phyloP scores from a whole-genome alignment of 768 basidiomycete genomes.

The Agaricus blazei region DNA sequence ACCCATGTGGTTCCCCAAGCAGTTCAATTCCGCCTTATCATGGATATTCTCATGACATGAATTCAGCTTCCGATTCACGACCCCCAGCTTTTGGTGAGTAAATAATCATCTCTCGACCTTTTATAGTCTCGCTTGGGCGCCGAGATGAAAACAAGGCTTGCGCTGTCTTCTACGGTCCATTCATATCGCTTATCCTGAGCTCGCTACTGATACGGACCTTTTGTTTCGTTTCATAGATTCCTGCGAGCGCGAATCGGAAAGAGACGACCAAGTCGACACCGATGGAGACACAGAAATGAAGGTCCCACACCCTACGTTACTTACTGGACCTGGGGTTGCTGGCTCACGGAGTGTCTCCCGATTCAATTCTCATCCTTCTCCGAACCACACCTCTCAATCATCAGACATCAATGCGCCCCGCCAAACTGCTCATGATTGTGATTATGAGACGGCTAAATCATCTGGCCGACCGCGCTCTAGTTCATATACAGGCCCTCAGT shows the following conservation, averaged over 20 bases:
- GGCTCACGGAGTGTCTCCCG: neutral
- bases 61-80: neutral
- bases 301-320: neutral
- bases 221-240: neutral
- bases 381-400: neutral
- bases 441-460: neutral
- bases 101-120: neutral
- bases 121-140: neutral
- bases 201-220: neutral
- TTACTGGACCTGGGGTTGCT: constrained; percentile 5
- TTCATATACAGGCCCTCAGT: neutral
- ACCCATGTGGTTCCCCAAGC: neutral
- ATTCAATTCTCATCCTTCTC: neutral
- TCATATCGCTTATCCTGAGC: neutral
- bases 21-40: neutral
- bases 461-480: neutral
- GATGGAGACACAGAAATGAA: constrained; percentile 5
- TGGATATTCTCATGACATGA: neutral
- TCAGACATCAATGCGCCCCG: neutral
- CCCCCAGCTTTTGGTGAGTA: neutral
- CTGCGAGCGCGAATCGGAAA: neutral
- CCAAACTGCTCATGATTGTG: neutral
- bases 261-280: neutral
- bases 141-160: neutral
- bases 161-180: neutral